These are phyloP conservation scores for Bipolaris victoriae DNA, from an alignment of 2,329 filamentous ascomycete species.

Conservation along the genomic window DNA sequence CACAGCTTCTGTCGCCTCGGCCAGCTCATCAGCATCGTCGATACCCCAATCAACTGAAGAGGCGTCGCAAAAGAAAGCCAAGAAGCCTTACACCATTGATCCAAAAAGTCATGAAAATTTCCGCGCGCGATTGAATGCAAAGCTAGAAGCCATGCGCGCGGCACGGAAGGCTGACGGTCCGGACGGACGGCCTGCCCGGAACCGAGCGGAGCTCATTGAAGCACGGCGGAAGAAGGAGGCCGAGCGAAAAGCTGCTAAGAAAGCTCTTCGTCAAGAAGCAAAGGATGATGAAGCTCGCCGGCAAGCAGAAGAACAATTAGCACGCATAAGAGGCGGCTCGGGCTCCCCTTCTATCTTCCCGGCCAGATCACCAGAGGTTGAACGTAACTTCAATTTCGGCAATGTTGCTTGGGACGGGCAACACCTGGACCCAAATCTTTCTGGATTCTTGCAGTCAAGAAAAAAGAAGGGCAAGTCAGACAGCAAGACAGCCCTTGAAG, in stretches of 20 bases:
- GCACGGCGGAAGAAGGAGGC: conserved; percentile 85
- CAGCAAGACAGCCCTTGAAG: conserved; percentile 81
- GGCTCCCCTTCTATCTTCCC: conserved; percentile 61
- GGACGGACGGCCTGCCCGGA: conserved; percentile 81
- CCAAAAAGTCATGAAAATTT: conserved; percentile 71
- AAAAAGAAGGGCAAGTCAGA: conserved; percentile 86
- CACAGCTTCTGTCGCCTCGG: conserved; percentile 50
- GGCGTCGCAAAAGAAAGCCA: conserved; percentile 36
- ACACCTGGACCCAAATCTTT: conserved; percentile 73
- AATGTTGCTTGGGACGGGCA: conserved; percentile 92
- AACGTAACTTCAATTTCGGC: conserved; percentile 84
- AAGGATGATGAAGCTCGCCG: conserved; percentile 77
- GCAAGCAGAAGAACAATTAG: conserved; percentile 62
- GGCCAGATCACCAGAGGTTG: conserved; percentile 54
- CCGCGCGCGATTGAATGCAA: conserved; percentile 77
- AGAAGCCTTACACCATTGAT: conserved; percentile 42
- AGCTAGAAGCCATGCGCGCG: conserved; percentile 83
- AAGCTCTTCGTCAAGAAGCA: conserved; percentile 76
- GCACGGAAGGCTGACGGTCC: conserved; percentile 85
- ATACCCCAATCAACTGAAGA: conserved; percentile 45
- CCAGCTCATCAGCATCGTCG: conserved; percentile 57
- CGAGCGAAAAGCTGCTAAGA: conserved; percentile 85
- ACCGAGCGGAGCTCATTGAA: conserved; percentile 90
- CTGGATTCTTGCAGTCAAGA: conserved; percentile 66
- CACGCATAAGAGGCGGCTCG: conserved; percentile 64